Percentiles rank a stretch among this genome's conserved stretches.
Evolutionary conservation across 2,329 filamentous ascomycete species (phyloP).

Genomic region (Cladobotryum protrusum): DNA sequence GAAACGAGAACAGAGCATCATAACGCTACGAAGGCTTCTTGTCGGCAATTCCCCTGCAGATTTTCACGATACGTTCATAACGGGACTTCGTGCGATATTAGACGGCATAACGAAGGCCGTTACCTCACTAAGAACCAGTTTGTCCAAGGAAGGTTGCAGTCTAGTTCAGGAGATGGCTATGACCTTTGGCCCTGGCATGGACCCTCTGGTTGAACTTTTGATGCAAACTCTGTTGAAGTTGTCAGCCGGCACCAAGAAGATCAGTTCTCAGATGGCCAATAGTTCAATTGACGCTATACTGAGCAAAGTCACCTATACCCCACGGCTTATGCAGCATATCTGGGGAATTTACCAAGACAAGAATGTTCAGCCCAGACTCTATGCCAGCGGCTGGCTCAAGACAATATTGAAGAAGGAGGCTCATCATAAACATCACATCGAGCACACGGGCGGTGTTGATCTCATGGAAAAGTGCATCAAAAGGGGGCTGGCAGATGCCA

Average conservation of each 20-base stretch:
- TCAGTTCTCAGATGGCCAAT: slow-evolving; percentile 79
- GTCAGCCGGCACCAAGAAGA: slow-evolving; percentile 85
- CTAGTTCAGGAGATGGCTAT: slow-evolving; percentile 79
- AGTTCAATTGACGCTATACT: slow-evolving; percentile 75
- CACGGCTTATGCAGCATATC: slow-evolving; percentile 79
- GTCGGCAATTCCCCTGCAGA: slow-evolving; percentile 79
- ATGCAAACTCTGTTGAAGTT: slow-evolving; percentile 88
- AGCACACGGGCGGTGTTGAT: slow-evolving; percentile 78
- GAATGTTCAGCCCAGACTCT: slow-evolving; percentile 79
- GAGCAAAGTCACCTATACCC: slow-evolving; percentile 70
- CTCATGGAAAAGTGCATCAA: slow-evolving; percentile 81
- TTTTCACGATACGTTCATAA: slow-evolving; percentile 64
- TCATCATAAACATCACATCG: slow-evolving; percentile 72
- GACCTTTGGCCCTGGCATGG: slow-evolving; percentile 69
- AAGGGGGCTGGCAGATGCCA: slow-evolving; percentile 82
- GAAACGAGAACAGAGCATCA: slow-evolving; percentile 73
- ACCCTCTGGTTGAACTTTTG: slow-evolving; percentile 83
- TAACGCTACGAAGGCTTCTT: slow-evolving; percentile 68
- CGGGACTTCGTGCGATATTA: slow-evolving; percentile 64
- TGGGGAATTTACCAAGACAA: slow-evolving; percentile 82
- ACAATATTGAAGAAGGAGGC: slow-evolving; percentile 73
- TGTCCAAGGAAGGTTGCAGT: slow-evolving; percentile 80
- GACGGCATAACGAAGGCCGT: slow-evolving; percentile 86
- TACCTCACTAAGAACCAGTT: slow-evolving; percentile 78
- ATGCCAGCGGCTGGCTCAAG: slow-evolving; percentile 75